Evolutionary conservation across 495 filamentous ascomycete genomes (phyloP), one percentile per base, ranked within the genome.

Genomic region (Hyaloscypha variabilis): DNA sequence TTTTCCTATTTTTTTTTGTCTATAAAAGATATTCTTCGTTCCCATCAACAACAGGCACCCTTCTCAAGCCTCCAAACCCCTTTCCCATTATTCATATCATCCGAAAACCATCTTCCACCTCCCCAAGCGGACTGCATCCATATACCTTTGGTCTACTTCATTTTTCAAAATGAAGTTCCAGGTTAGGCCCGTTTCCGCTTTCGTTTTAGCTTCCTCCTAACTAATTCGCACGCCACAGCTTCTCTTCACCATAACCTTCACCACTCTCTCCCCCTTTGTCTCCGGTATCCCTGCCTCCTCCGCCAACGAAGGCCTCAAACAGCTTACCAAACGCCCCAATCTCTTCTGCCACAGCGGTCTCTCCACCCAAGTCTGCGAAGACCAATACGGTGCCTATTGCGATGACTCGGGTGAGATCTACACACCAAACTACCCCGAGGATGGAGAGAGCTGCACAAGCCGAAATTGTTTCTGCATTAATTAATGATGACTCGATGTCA

Each of bases 381-480:
- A 36, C 13, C 0, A 58, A 30, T 58, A 30, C 19, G 30, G 26
- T n/a, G 13, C 54, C 8, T 21, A 5, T 8, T 58, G 54, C 29
- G 23, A 30, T 58, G 6, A 6, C 26, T 34, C 3, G 8, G 54
- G 54, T 21, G 54, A 58, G 54, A 58, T 58, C 23, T 58, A 13
- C n/a, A 58, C 26, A 13, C 25, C 54, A 6, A 21, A 19, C 6
- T 30, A 30, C 28, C 54, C 54, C 26, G n/a, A 21, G 8, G 29
- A 34, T 34, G 29, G 54, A 21, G 6, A 13, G 19, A 34, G 54
- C 26, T 58, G 54, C 54, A 58, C 54, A 14, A 58, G 54, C 34
- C 25, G 54, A 13, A 11, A 31, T 30, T 58, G 54, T n/a, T 29
- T 1, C 14, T 58, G 54, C 26, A 54, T n/a, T 8, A 1, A 4